Conservation (phyloP, 208 protist genomes). For the Tritrichomonas foetus region DNA sequence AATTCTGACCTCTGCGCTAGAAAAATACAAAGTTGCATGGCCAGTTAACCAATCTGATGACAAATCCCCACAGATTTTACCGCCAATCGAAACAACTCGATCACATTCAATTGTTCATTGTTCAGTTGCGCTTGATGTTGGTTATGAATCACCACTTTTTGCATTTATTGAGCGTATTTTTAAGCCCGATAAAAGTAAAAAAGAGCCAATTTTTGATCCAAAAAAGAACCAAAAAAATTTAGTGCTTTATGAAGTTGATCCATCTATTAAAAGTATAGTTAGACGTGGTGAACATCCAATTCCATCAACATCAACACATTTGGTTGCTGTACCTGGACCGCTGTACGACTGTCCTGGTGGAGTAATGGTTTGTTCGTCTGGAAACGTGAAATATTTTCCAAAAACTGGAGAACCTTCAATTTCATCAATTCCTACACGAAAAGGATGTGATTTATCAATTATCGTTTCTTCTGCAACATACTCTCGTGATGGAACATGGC, state of each 20-base stretch:
- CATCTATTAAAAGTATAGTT: not conserved
- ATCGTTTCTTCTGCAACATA: not conserved
- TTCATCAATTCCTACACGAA: not conserved
- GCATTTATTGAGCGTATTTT: not conserved
- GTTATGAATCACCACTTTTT: conserved; percentile 10
- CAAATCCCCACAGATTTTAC: not conserved
- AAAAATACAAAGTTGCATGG: conserved; percentile 21
- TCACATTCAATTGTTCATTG: not conserved
- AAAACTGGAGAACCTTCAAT: not conserved
- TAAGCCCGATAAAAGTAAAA: not conserved
- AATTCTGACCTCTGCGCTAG: not conserved
- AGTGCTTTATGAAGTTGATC: not conserved
- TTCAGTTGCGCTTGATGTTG: not conserved
- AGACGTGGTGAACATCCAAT: not conserved
- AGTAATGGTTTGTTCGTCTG: not conserved
- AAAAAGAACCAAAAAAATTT: not conserved
- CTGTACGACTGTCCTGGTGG: not conserved
- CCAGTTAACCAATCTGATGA: not conserved
- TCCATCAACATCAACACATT: not conserved
- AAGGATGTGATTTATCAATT: not conserved
- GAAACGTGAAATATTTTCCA: not conserved
- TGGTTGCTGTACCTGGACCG: not conserved
- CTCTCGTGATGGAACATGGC: not conserved
- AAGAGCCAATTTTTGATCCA: not conserved
- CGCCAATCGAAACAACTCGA: not conserved